phyloP scores from a whole-genome alignment of 2,329 filamentous ascomycete genomes.

The Conoideocrella luteorostrata region DNA sequence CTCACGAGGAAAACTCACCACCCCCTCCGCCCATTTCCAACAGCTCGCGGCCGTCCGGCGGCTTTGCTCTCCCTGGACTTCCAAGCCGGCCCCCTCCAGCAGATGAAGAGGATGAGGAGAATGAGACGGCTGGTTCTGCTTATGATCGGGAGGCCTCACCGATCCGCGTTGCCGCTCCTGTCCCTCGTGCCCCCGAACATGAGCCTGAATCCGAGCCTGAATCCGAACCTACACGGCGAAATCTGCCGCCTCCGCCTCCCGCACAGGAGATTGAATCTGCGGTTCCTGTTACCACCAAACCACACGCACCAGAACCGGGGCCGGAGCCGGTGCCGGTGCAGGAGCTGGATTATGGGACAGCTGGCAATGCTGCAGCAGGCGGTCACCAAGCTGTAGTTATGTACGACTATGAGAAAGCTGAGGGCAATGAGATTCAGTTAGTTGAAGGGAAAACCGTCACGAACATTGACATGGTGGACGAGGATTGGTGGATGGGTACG shows the following conservation, averaged over 20 bases:
- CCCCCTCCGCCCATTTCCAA: slow-evolving; percentile 45
- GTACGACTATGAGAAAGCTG: slow-evolving; percentile 96
- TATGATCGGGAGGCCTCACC: slow-evolving; percentile 59
- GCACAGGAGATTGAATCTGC: slow-evolving; percentile 57
- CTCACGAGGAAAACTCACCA: slow-evolving; percentile 30
- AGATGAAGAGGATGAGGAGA: slow-evolving; percentile 47
- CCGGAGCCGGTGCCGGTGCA: slow-evolving; percentile 38
- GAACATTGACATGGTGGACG: slow-evolving; percentile 94
- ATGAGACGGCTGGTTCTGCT: slow-evolving; percentile 45
- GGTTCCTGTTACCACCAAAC: slow-evolving; percentile 52
- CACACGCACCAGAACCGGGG: slow-evolving; percentile 48
- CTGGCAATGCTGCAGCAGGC: slow-evolving; percentile 28
- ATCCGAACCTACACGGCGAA: slow-evolving; percentile 42
- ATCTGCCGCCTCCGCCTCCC: slow-evolving; percentile 55
- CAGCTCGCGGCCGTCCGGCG: slow-evolving; percentile 64
- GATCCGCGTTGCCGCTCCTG: slow-evolving; percentile 78
- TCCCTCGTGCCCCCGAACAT: slow-evolving; percentile 56
- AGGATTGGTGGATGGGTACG: slow-evolving; percentile 98
- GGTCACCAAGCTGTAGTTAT: slow-evolving; percentile 73
- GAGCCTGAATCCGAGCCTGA: slow-evolving; percentile 44
- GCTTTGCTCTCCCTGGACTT: slow-evolving; percentile 73
- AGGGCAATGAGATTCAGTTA: slow-evolving; percentile 93
- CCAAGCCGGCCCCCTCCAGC: slow-evolving; percentile 52
- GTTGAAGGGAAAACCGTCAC: slow-evolving; percentile 81
- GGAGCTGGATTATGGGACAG: slow-evolving; percentile 27